These are phyloP conservation scores for Eleusine indica DNA, from an alignment of 176 grass and related monocot species.

Conservation along the genomic window DNA sequence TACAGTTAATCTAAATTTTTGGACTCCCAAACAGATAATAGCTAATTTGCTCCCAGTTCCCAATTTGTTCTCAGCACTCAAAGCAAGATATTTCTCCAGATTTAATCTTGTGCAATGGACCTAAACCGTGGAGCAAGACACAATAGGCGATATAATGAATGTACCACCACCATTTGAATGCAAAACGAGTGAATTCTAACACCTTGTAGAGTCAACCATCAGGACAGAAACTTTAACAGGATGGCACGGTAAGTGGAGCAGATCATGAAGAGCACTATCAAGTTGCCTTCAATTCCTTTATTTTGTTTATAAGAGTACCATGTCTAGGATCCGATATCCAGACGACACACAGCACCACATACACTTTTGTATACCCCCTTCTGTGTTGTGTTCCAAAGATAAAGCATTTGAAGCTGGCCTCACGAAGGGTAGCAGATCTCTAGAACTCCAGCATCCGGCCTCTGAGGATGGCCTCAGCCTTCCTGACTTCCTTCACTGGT, in stretches of 20 bases:
- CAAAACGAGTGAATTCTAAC: not conserved
- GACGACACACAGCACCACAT: not conserved
- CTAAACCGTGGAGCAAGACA: not conserved
- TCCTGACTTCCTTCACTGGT: conserved; percentile 74
- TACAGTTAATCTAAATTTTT: no score
- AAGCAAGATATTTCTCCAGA: not conserved
- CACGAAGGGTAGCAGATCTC: conserved; percentile 25
- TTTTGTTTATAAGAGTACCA: not conserved
- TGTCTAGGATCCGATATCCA: not conserved
- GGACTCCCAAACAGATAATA: not conserved
- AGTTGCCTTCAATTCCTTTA: not conserved
- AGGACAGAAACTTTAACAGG: not conserved
- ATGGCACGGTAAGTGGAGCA: not conserved
- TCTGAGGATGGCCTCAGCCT: conserved; percentile 85
- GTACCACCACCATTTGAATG: not conserved
- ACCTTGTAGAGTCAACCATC: not conserved
- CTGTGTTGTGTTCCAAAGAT: conserved; percentile 35
- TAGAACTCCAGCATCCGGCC: conserved; percentile 73
- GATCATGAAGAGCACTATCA: not conserved
- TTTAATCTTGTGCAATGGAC: not conserved
- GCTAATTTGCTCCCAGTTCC: not conserved
- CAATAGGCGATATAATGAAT: not conserved
- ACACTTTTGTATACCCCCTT: not conserved
- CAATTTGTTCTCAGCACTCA: no score
- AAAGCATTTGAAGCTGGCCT: conserved; percentile 10